phyloP scores from a whole-genome alignment of 139 green algal genomes.

The Tetraselmis striata region DNA sequence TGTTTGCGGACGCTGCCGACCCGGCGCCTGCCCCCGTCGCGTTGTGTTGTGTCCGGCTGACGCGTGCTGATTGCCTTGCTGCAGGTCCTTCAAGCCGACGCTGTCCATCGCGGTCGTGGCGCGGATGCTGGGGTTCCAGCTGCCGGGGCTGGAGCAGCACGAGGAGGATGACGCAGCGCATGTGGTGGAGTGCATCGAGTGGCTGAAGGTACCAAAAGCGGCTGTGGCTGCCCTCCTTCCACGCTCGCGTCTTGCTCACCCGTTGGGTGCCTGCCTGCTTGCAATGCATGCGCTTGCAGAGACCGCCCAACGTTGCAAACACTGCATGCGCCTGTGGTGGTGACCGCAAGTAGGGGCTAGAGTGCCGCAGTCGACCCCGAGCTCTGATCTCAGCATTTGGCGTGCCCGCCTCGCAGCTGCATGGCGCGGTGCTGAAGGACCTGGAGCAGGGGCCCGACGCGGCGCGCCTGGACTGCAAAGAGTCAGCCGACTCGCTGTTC shows the following conservation, averaged over 20 bases:
- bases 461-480: neutral
- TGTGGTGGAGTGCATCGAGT: neutral
- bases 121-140: conserved; percentile 48
- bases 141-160: neutral
- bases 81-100: conserved; percentile 43
- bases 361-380: too few species aligned
- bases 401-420: conserved; percentile 36
- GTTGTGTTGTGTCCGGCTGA: neutral
- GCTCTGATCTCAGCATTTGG: conserved; percentile 24
- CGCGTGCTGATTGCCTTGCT: conserved; percentile 27
- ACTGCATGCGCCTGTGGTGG: too few species aligned
- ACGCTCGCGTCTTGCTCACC: too few species aligned
- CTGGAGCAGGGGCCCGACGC: neutral
- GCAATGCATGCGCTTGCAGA: too few species aligned
- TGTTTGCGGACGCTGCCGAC: neutral
- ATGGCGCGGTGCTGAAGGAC: neutral
- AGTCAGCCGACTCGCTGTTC: neutral
- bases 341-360: too few species aligned
- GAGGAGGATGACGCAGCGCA: neutral
- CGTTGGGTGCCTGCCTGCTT: too few species aligned
- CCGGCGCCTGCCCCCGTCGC: neutral
- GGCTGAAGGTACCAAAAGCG: neutral
- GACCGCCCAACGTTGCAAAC: too few species aligned
- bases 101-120: conserved; percentile 48
- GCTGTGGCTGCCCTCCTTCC: too few species aligned